Percentiles rank a stretch among this genome's conserved stretches.
Evolutionary conservation across 768 basidiomycete genomes (phyloP).

Genomic region (Filobasidium floriforme): DNA sequence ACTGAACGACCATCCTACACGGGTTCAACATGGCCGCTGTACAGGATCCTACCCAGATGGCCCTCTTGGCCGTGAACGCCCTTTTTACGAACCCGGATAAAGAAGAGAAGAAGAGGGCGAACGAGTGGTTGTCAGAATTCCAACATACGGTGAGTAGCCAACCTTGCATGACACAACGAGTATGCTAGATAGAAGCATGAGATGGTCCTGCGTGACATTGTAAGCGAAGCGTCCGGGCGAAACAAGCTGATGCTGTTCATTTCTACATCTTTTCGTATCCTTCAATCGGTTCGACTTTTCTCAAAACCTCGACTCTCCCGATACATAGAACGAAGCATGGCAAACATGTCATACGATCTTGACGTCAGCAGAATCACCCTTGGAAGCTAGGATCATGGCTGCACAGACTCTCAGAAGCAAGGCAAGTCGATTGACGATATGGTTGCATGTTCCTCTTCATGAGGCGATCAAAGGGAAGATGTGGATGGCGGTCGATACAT

Average conservation of each 20-base stretch:
- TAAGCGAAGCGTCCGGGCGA: too few relatives aligned
- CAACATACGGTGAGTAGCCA: conserved; percentile 95
- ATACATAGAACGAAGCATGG: conserved; percentile 86
- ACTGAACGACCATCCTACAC: too few relatives aligned
- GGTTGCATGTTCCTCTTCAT: background rate
- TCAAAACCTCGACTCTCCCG: conserved; percentile 12
- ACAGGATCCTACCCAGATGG: conserved; percentile 27
- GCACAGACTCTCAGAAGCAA: conserved; percentile 94
- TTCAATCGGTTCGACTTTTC: conserved; percentile 1
- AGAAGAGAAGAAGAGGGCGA: conserved; percentile 71
- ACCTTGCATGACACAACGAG: conserved; percentile 28
- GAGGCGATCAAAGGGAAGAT: background rate
- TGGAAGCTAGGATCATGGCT: conserved; percentile 80
- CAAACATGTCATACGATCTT: conserved; percentile 86
- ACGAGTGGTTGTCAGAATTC: conserved; percentile 94
- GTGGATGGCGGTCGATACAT: background rate
- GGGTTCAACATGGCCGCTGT: conserved; percentile 10
- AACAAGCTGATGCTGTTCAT: too few relatives aligned
- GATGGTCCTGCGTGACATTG: too few relatives aligned
- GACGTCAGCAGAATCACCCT: conserved; percentile 65
- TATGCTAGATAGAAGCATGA: background rate
- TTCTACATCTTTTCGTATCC: conserved; percentile 1
- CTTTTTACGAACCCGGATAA: conserved; percentile 61
- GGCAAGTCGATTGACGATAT: conserved; percentile 50
- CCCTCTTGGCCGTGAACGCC: conserved; percentile 44